phyloP scores from a whole-genome alignment of 495 filamentous ascomycete species.

The Aeminium ludgeri region DNA sequence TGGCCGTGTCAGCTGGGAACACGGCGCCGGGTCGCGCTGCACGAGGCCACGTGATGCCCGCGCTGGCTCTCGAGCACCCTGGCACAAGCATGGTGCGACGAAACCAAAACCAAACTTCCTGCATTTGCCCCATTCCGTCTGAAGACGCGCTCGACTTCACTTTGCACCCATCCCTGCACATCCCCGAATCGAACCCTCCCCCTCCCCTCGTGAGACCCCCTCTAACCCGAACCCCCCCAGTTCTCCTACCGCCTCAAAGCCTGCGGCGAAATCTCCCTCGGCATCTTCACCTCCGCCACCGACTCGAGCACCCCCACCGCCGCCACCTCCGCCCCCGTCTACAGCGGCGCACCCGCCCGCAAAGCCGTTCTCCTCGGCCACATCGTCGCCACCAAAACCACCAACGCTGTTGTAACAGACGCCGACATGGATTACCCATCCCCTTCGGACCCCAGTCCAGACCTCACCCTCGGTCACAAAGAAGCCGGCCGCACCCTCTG shows the following conservation, averaged over 20 bases:
- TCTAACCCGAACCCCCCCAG: too few species aligned
- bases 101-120: too few species aligned
- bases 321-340: slow-evolving; percentile 29
- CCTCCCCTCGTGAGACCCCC: too few species aligned
- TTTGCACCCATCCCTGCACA: slow-evolving; percentile 1
- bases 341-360: slow-evolving; percentile 33
- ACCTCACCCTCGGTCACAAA: slow-evolving; percentile 40
- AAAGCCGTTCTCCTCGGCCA: slow-evolving; percentile 61
- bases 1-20: too few species aligned
- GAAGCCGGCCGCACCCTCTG: slow-evolving; percentile 58
- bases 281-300: slow-evolving; percentile 50
- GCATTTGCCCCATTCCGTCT: too few species aligned
- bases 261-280: slow-evolving; percentile 66
- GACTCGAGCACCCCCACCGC: slow-evolving; percentile 31
- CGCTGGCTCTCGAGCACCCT: too few species aligned
- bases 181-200: neutral
- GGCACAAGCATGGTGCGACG: too few species aligned
- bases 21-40: too few species aligned
- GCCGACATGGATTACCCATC: slow-evolving; percentile 55
- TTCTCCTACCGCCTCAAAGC: slow-evolving; percentile 63
- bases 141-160: too few species aligned
- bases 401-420: slow-evolving; percentile 47
- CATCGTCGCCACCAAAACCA: slow-evolving; percentile 56
- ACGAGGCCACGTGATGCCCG: too few species aligned
- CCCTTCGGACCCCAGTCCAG: slow-evolving; percentile 17